Base-by-base conservation (phyloP, 2,329 filamentous ascomycete genomes). In the Truncatella angustata region DNA sequence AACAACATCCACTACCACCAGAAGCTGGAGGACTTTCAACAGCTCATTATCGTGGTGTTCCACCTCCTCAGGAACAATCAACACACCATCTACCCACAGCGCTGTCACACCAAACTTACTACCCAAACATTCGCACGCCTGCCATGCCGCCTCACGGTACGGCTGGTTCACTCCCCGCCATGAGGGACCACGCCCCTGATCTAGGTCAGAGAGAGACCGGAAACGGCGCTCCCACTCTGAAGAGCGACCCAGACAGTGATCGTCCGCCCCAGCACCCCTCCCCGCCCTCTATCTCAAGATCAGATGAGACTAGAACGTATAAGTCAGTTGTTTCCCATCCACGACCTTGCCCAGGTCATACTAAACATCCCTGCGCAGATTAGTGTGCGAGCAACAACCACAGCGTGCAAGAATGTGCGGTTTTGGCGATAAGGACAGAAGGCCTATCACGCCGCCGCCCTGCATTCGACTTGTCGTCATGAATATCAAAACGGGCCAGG, bases 381-480 rank as follows among this genome's bases (percentile, higher is more conserved):
- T 96, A 47, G 77, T 86, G 59, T 90, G 97, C 54, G 85, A 90
- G 59, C 94, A 99, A 74, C 91, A 97, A 70, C 94, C 94, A 47
- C 81, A 90, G 63, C 85, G 94, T 63, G 94, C 94, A 59, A 89
- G 94, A 56, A 97, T 97, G 94, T 99, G 94, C 74, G 94, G 94
- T 6, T 99, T 97, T 73, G 94, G 94, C 56, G 94, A 99, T 76
- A 99, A 97, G 89, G 94, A 99, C 70, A 89, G 94, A 58, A 83
- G 94, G 58, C 94, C 94, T 23, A 97, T 99, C 62, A 97, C 94
- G 24, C 93, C 94, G 12, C 94, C 94, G 20, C 93, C 94, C 3
- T 97, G 93, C 70, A 88, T 97, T 49, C 83, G 88, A 57, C 81
- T 97, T 11, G 79, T 94, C 35, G 87, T 97, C 48, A 84, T 80